Conservation (phyloP, 169 alveolate genomes). For the Theileria annulata region DNA sequence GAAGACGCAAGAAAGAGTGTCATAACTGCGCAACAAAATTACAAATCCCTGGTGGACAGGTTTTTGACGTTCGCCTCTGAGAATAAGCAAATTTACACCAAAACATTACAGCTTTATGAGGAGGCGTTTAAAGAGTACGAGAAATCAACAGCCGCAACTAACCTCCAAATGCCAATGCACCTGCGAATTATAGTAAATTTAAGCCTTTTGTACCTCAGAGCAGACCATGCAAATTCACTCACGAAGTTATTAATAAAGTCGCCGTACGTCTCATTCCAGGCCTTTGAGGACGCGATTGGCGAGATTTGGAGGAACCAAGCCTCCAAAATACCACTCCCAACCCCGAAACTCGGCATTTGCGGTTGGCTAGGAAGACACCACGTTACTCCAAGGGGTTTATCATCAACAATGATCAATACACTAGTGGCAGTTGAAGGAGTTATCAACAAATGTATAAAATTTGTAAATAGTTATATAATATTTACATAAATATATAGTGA, state of each 20-base stretch:
- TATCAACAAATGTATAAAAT: conserved; percentile 86
- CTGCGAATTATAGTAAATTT: conserved; percentile 70
- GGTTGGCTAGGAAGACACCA: conserved; percentile 96
- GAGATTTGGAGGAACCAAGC: conserved; percentile 78
- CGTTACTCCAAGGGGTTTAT: conserved; percentile 96
- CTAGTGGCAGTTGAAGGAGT: conserved; percentile 95
- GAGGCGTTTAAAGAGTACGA: conserved; percentile 51
- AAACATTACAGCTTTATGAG: conserved; percentile 45
- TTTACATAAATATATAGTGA: neutral
- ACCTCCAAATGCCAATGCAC: conserved; percentile 71
- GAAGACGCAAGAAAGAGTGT: conserved; percentile 45
- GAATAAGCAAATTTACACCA: conserved; percentile 55
- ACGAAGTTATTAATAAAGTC: conserved; percentile 68
- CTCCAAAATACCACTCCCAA: conserved; percentile 63
- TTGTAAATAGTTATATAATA: neutral
- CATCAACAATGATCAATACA: conserved; percentile 86
- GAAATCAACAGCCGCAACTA: conserved; percentile 20
- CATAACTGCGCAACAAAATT: conserved; percentile 35
- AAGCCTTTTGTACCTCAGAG: conserved; percentile 70
- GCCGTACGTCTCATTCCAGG: conserved; percentile 80
- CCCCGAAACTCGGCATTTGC: conserved; percentile 86
- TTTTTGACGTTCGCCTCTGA: conserved; percentile 61
- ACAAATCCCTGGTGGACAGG: conserved; percentile 57
- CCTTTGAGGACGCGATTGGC: conserved; percentile 82
- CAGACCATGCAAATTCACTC: conserved; percentile 52